Conservation (phyloP, 2,329 filamentous ascomycete genomes). For the Sclerotiophoma versabilis region DNA sequence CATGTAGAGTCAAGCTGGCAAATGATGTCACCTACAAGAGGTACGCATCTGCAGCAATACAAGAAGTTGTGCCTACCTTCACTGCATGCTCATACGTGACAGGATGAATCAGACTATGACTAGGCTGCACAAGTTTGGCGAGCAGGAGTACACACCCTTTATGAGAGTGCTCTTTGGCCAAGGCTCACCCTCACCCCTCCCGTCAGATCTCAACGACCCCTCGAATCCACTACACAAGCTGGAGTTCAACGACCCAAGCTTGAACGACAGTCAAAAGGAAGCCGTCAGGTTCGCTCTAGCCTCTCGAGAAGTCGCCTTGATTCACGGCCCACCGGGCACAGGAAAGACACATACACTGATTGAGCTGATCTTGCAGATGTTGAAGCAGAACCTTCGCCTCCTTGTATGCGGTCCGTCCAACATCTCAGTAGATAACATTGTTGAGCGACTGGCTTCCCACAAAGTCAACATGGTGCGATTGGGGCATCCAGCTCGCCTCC, state of each 20-base stretch:
- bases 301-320: conserved; percentile 81
- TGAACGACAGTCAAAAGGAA: conserved; percentile 69
- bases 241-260: conserved; percentile 61
- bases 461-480: conserved; percentile 87
- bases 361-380: conserved; percentile 90
- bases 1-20: conserved; percentile 66
- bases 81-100: conserved; percentile 22
- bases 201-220: conserved; percentile 53
- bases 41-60: conserved; percentile 46
- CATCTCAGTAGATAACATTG: conserved; percentile 97
- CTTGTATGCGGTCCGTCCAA: conserved; percentile 97
- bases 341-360: conserved; percentile 97
- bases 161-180: conserved; percentile 68
- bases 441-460: conserved; percentile 85
- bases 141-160: conserved; percentile 64
- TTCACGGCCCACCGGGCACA: conserved; percentile 94
- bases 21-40: conserved; percentile 72
- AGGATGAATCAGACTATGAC: conserved; percentile 71
- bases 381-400: conserved; percentile 74
- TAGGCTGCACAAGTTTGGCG: conserved; percentile 62
- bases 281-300: conserved; percentile 82
- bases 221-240: conserved; percentile 53
- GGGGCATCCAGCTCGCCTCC: conserved; percentile 87
- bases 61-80: neutral
- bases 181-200: conserved; percentile 59